Evolutionary conservation across 768 basidiomycete genomes (phyloP).

Genomic region (Omphalotus guepiniiformis): DNA sequence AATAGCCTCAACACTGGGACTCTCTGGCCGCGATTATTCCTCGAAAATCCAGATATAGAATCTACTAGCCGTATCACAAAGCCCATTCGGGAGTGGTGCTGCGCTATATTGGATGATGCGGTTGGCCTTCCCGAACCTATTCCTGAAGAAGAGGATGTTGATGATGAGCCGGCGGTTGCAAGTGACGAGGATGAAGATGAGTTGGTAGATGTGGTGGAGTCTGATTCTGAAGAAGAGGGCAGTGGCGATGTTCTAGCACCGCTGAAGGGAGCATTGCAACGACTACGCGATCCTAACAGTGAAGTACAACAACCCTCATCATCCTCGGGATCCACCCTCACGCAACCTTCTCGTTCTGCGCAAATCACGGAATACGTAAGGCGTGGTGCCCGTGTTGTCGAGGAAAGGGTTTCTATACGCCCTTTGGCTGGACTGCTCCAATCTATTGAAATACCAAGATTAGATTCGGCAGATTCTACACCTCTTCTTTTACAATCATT

Average conservation of each 20-base stretch:
- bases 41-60: conserved; percentile 75
- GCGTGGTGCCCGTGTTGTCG: conserved; percentile 60
- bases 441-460: conserved; percentile 29
- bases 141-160: conserved; percentile 20
- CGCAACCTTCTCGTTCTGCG: conserved; percentile 18
- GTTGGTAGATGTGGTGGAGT: conserved; percentile 65
- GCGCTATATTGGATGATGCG: conserved; percentile 63
- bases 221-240: conserved; percentile 48
- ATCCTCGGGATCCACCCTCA: conserved; percentile 25
- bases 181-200: conserved; percentile 53
- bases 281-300: conserved; percentile 42
- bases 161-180: conserved; percentile 16
- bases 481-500: conserved; percentile 48
- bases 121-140: conserved; percentile 50
- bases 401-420: conserved; percentile 52
- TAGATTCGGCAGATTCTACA: conserved; percentile 24
- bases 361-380: conserved; percentile 27
- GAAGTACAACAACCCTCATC: conserved; percentile 29
- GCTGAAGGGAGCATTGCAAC: conserved; percentile 60
- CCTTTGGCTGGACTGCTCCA: conserved; percentile 44
- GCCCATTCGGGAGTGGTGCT: conserved; percentile 60
- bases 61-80: conserved; percentile 59
- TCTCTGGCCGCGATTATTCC: conserved; percentile 68
- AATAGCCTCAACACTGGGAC: conserved; percentile 61
- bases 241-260: conserved; percentile 59